These are phyloP conservation scores for Verticillium nonalfalfae DNA, from an alignment of 2,329 filamentous ascomycete species.

Conservation along the genomic window DNA sequence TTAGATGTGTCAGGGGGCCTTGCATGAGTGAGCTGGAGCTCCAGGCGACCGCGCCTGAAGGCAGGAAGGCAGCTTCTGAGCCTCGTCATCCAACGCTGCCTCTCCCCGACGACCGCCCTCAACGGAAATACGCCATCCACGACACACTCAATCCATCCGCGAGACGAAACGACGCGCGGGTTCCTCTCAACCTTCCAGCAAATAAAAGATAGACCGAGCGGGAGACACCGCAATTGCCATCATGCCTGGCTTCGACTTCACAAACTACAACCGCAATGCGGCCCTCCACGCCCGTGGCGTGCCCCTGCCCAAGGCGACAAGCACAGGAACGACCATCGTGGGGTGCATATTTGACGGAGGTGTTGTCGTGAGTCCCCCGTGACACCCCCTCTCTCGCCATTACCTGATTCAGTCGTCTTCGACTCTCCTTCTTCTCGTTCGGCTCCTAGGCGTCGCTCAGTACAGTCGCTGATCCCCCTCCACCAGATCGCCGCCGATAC, in stretches of 20 bases:
- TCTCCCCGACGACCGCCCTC: neutral
- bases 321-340: conserved; percentile 97
- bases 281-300: conserved; percentile 91
- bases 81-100: conserved; percentile 9
- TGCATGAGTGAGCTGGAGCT: conserved; percentile 3
- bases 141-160: neutral
- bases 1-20: neutral
- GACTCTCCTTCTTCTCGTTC: conserved; percentile 1
- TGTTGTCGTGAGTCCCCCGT: conserved; percentile 65
- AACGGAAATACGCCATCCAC: neutral
- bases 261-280: conserved; percentile 98
- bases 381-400: neutral
- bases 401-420: neutral
- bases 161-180: neutral
- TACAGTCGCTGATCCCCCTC: conserved; percentile 1
- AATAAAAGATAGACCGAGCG: neutral
- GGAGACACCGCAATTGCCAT: conserved; percentile 24
- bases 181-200: neutral
- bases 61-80: conserved; percentile 25
- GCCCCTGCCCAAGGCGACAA: conserved; percentile 93
- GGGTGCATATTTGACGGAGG: conserved; percentile 95
- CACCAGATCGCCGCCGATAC: conserved; percentile 94
- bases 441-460: conserved; percentile 2
- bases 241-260: conserved; percentile 99
- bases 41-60: conserved; percentile 2